Conservation (phyloP, 139 green algal genomes). For the Haematococcus lacustris region DNA sequence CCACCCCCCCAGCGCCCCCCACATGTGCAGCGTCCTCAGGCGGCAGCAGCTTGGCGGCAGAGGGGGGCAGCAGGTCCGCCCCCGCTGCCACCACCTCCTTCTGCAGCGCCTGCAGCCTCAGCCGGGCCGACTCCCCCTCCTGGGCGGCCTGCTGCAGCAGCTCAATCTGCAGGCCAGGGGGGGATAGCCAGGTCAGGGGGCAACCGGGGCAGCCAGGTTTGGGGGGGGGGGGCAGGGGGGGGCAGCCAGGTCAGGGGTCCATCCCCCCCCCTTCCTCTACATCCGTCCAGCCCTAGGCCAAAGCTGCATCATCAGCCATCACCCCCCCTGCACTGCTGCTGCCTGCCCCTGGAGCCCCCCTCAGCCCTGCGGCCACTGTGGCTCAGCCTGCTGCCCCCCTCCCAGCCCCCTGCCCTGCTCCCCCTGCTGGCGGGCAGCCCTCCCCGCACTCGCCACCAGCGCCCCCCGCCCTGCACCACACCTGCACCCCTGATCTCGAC, state of each 20-base stretch:
- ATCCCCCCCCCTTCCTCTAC: not conserved
- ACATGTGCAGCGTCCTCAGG: not conserved
- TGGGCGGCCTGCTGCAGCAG: not conserved
- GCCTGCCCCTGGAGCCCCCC: no score
- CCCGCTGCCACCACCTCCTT: not conserved
- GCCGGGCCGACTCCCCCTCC: not conserved
- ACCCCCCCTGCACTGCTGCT: not conserved
- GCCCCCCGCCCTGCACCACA: no score
- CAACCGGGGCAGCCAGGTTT: not conserved
- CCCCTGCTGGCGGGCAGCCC: no score
- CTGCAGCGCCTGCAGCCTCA: constrained; percentile 3
- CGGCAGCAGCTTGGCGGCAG: no score
- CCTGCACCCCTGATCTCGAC: no score
- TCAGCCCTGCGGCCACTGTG: no score
- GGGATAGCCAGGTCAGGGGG: not conserved
- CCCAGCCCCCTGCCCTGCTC: no score
- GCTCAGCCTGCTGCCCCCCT: no score
- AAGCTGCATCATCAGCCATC: not conserved
- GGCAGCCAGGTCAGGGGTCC: not conserved
- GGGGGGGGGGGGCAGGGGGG: no score
- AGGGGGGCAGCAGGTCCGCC: no score
- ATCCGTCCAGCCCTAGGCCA: not conserved
- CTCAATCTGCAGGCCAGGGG: not conserved
- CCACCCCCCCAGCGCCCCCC: not conserved
- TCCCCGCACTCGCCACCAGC: no score